These are phyloP conservation scores for Solanum acaule DNA, from an alignment of 257 asterid species.

Conservation along the genomic window DNA sequence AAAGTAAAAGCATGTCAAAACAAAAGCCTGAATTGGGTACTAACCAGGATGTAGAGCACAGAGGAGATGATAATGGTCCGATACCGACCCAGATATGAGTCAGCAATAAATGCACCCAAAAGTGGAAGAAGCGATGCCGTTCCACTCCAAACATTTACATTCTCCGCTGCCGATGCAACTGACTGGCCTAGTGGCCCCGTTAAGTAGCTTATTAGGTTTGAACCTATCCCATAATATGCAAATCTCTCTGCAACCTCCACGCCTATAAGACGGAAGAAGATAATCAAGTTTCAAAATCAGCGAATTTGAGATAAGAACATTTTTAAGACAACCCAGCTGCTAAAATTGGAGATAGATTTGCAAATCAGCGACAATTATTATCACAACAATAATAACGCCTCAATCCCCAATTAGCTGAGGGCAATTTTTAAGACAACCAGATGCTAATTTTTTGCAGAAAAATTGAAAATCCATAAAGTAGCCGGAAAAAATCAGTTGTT, in stretches of 20 bases:
- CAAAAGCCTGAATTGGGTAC: background rate
- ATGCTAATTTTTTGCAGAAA: background rate
- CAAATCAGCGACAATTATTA: background rate
- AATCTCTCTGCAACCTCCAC: slow-evolving; percentile 37
- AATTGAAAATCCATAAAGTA: background rate
- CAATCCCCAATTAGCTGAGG: background rate
- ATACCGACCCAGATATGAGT: slow-evolving; percentile 30
- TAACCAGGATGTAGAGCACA: slow-evolving; percentile 26
- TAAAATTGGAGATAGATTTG: background rate
- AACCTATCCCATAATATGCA: slow-evolving; percentile 24
- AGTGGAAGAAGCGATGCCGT: slow-evolving; percentile 25
- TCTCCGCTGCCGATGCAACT: slow-evolving; percentile 27
- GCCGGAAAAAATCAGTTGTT: background rate
- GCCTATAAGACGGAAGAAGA: slow-evolving; percentile 1
- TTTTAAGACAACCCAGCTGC: background rate
- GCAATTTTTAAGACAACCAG: background rate
- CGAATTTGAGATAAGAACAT: background rate
- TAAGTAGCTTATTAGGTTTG: slow-evolving; percentile 28
- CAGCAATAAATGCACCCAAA: slow-evolving; percentile 33
- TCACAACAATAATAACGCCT: background rate
- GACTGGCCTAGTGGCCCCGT: slow-evolving; percentile 39
- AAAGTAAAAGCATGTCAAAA: background rate
- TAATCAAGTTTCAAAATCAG: background rate
- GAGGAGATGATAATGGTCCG: slow-evolving; percentile 27
- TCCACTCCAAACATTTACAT: slow-evolving; percentile 31